Evolutionary conservation across 306 rosid species (phyloP), one percentile per base, ranked within the genome.

Genomic region (Macrotyloma uniflorum): DNA sequence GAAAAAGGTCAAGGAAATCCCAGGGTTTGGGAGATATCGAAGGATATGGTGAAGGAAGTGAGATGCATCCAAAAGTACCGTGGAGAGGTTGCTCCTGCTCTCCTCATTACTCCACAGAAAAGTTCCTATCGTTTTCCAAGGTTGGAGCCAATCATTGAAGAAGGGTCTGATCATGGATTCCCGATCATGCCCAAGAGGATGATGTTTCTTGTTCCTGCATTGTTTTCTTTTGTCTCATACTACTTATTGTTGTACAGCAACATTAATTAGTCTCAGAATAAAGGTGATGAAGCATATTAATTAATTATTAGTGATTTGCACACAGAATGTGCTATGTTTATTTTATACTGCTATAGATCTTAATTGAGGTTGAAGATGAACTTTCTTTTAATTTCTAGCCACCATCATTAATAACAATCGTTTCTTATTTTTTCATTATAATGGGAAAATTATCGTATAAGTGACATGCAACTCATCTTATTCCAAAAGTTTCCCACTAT

Each of bases 101-200:
- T 80, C 5, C 46, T 86, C 50, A 72, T 83, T 67, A 75, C 82
- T 11, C 87, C 50, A 19, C 36, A 76, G 45, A 89, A 23, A 63
- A 18, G 10, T 6, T 77, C 57, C 24, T 76, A 49, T 0, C 47
- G 40, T 18, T 81, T 67, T 28, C 82, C 93, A 10, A 87, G 66
- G 32, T 80, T 93, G 85, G 98, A 88, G 55, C 85, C 94, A 0
- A 90, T 93, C 72, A 69, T 59, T 14, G 98, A 93, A 75, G 98
- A 92, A 83, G 89, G 82, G 5, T 66, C 75, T 2, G 72, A 76
- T 0, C 77, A 53, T 7, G 14, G 59, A 1, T 9, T 62, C 13
- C 69, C 45, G 46, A 32, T 75, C 46, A 8, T 72, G 46, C 54
- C 91, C 4, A 90, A 83, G 88, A 86, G 83, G 72, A 72, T 82